Conservation (phyloP, 768 basidiomycete species). For the Obba rivulosa region DNA sequence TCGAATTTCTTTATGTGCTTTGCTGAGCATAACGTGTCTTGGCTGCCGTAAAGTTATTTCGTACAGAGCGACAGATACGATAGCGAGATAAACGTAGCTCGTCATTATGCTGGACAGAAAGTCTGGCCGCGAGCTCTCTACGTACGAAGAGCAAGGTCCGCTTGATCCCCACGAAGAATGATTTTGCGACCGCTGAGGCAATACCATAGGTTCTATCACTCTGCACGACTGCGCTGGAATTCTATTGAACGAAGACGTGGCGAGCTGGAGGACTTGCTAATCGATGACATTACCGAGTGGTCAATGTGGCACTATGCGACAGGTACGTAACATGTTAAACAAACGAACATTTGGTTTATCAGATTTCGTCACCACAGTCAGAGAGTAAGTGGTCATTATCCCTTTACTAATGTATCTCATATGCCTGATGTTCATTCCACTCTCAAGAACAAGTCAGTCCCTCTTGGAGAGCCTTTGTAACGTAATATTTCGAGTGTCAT, state of each 20-base stretch:
- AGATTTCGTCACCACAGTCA: slow-evolving; percentile 14
- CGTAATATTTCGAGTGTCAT: slow-evolving; percentile 27
- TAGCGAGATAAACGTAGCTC: slow-evolving; percentile 60
- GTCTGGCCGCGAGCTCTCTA: slow-evolving; percentile 72
- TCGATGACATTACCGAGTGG: slow-evolving; percentile 73
- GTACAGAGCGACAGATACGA: slow-evolving; percentile 53
- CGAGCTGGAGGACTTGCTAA: slow-evolving; percentile 51
- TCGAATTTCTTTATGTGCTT: background rate
- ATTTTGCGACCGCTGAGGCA: background rate
- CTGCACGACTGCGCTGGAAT: slow-evolving; percentile 67
- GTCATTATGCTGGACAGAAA: slow-evolving; percentile 66
- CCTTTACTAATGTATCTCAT: slow-evolving; percentile 13
- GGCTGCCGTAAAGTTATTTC: slow-evolving; percentile 37
- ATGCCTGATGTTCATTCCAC: background rate
- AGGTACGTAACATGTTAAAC: slow-evolving; percentile 20
- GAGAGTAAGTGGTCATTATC: slow-evolving; percentile 19
- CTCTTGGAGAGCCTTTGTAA: slow-evolving; percentile 37
- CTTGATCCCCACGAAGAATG: background rate
- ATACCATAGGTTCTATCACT: slow-evolving; percentile 49
- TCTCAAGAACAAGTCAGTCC: slow-evolving; percentile 32
- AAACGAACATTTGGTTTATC: background rate
- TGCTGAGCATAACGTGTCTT: slow-evolving; percentile 7
- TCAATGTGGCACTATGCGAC: slow-evolving; percentile 71
- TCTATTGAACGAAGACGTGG: slow-evolving; percentile 63
- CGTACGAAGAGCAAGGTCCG: slow-evolving; percentile 60